Percentiles rank a stretch among this genome's conserved stretches.
phyloP scores from a whole-genome alignment of 2,329 filamentous ascomycete species.

The Dactylellina cionopaga region DNA sequence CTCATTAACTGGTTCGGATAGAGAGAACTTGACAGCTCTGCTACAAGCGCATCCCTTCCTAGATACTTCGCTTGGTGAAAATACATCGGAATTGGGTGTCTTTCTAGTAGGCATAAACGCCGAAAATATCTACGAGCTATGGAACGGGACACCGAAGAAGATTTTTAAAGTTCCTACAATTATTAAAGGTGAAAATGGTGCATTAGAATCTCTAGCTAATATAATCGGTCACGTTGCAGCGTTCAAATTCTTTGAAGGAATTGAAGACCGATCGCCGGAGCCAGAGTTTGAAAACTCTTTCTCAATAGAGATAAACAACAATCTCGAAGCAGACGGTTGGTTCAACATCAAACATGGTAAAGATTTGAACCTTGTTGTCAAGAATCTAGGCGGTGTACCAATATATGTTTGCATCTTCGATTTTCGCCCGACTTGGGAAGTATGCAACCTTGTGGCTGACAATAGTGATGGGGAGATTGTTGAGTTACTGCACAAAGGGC shows the following conservation, averaged over 20 bases:
- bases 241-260: not conserved
- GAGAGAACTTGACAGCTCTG: not conserved
- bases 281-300: not conserved
- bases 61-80: not conserved
- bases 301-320: not conserved
- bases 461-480: not conserved
- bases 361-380: not conserved
- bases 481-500: not conserved
- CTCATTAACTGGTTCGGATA: not conserved
- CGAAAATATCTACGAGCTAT: not conserved
- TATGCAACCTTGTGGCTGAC: not conserved
- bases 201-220: not conserved
- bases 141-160: not conserved
- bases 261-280: not conserved
- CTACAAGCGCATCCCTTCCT: not conserved
- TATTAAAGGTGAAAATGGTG: not conserved
- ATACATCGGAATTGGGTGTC: not conserved
- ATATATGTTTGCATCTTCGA: not conserved
- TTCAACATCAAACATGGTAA: not conserved
- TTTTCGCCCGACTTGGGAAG: not conserved
- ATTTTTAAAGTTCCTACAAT: not conserved
- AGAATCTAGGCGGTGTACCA: not conserved
- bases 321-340: not conserved
- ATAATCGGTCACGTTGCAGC: not conserved
- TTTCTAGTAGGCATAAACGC: not conserved